These are phyloP conservation scores for Dysphania ambrosioides DNA, from an alignment of 148 eudicot species.

Conservation along the genomic window DNA sequence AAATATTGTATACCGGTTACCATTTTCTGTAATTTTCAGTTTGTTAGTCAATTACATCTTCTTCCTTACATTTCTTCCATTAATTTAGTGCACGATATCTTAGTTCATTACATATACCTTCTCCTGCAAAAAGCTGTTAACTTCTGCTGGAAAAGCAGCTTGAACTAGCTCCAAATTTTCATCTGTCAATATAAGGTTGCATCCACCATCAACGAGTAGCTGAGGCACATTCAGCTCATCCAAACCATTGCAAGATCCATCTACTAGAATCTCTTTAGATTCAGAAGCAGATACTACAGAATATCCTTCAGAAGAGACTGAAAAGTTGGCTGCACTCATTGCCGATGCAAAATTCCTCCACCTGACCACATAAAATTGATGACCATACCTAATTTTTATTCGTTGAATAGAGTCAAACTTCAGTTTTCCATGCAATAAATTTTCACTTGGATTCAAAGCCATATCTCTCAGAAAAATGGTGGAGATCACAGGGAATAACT, in stretches of 20 bases:
- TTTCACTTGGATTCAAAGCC: slow-evolving; percentile 42
- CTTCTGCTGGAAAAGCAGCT: slow-evolving; percentile 68
- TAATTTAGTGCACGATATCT: too few relatives aligned
- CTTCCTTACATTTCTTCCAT: too few relatives aligned
- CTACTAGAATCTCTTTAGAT: slow-evolving; percentile 29
- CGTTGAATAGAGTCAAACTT: slow-evolving; percentile 79
- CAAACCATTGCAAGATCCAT: slow-evolving; percentile 35
- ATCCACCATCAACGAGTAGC: slow-evolving; percentile 48
- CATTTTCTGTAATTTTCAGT: too few relatives aligned
- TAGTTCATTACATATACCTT: too few relatives aligned
- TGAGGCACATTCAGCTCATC: slow-evolving; percentile 60
- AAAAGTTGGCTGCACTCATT: slow-evolving; percentile 19
- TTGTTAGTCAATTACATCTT: too few relatives aligned
- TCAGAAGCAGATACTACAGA: slow-evolving; percentile 33
- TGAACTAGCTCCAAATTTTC: slow-evolving; percentile 75
- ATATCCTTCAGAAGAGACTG: slow-evolving; percentile 33
- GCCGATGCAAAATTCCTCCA: slow-evolving; percentile 59
- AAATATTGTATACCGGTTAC: too few relatives aligned
- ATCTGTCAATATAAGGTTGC: slow-evolving; percentile 58
- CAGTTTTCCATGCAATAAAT: slow-evolving; percentile 59
- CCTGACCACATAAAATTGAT: slow-evolving; percentile 57
- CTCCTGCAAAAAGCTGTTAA: slow-evolving; percentile 44
- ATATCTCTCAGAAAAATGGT: slow-evolving; percentile 72
- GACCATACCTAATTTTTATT: slow-evolving; percentile 62
- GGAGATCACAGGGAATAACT: slow-evolving; percentile 72